A percentile compares a stretch with the other conserved stretches of the same genome.
phyloP scores from a whole-genome alignment of 768 basidiomycete species.

The Rhizopogon rudus region DNA sequence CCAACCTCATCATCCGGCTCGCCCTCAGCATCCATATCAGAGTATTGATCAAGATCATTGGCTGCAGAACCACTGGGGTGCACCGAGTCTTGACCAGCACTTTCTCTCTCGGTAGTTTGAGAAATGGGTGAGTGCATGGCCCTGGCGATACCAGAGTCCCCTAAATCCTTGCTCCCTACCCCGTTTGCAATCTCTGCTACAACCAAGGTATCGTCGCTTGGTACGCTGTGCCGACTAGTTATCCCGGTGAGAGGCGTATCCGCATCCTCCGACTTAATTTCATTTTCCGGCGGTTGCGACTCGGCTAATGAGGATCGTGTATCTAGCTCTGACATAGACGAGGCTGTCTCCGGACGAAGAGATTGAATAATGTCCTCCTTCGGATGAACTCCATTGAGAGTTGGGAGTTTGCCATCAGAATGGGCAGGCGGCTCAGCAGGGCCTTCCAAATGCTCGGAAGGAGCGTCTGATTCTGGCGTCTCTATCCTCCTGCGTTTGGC shows the following conservation, averaged over 20 bases:
- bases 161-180: slow-evolving; percentile 21
- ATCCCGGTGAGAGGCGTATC: slow-evolving; percentile 46
- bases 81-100: not conserved
- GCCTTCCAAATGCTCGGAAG: slow-evolving; percentile 5
- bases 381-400: slow-evolving; percentile 11
- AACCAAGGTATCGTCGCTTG: slow-evolving; percentile 54
- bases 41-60: slow-evolving; percentile 22
- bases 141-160: slow-evolving; percentile 7
- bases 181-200: slow-evolving; percentile 27
- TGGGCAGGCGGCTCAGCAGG: slow-evolving; percentile 4
- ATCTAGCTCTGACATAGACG: not conserved
- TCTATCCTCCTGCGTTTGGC: slow-evolving; percentile 44
- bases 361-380: not conserved
- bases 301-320: not conserved
- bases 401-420: slow-evolving; percentile 8
- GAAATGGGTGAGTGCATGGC: slow-evolving; percentile 9
- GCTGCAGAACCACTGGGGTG: slow-evolving; percentile 4
- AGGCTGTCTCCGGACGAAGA: not conserved
- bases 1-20: slow-evolving; percentile 43
- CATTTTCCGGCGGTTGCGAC: slow-evolving; percentile 13
- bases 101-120: slow-evolving; percentile 12
- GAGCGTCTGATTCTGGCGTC: slow-evolving; percentile 25
- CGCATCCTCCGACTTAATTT: slow-evolving; percentile 48
- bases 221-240: slow-evolving; percentile 49
- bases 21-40: slow-evolving; percentile 37